These are phyloP conservation scores for Leccinum boreale DNA, from an alignment of 768 basidiomycete genomes.

Conservation along the genomic window DNA sequence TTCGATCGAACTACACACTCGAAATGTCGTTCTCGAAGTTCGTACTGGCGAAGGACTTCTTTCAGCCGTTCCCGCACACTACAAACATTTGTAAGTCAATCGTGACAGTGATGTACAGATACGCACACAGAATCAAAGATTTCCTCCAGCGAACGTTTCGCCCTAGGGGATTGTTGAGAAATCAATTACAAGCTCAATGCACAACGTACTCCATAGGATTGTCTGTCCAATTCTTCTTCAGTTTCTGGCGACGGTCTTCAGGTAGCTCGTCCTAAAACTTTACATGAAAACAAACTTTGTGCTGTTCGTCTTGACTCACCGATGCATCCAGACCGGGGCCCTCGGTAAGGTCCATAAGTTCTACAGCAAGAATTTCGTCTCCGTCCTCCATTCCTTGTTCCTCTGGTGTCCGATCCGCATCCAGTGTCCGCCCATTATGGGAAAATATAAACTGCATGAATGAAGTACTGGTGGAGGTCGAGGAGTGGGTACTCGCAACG, in stretches of 20 bases:
- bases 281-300: slow-evolving; percentile 1
- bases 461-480: slow-evolving; percentile 37
- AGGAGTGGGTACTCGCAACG: slow-evolving; percentile 43
- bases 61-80: slow-evolving; percentile 86
- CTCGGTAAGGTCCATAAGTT: slow-evolving; percentile 87
- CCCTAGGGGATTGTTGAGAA: slow-evolving; percentile 40
- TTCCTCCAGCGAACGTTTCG: slow-evolving; percentile 70
- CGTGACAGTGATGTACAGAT: neutral
- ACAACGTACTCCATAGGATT: slow-evolving; percentile 66
- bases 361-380: slow-evolving; percentile 86
- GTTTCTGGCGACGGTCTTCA: slow-evolving; percentile 60
- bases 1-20: slow-evolving; percentile 91
- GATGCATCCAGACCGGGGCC: slow-evolving; percentile 58
- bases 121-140: slow-evolving; percentile 85
- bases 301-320: slow-evolving; percentile 39
- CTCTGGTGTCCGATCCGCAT: slow-evolving; percentile 80
- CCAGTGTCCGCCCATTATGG: slow-evolving; percentile 75
- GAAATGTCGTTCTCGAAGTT: slow-evolving; percentile 88
- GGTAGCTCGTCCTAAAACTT: slow-evolving; percentile 56
- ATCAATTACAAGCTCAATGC: neutral
- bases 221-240: slow-evolving; percentile 81
- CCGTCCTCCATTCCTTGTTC: slow-evolving; percentile 85
- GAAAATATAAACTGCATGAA: slow-evolving; percentile 83
- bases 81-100: slow-evolving; percentile 4
- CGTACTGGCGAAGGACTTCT: slow-evolving; percentile 83